phyloP scores from a whole-genome alignment of 2,329 filamentous ascomycete species.

The Aotearoamyces nothofagi region DNA sequence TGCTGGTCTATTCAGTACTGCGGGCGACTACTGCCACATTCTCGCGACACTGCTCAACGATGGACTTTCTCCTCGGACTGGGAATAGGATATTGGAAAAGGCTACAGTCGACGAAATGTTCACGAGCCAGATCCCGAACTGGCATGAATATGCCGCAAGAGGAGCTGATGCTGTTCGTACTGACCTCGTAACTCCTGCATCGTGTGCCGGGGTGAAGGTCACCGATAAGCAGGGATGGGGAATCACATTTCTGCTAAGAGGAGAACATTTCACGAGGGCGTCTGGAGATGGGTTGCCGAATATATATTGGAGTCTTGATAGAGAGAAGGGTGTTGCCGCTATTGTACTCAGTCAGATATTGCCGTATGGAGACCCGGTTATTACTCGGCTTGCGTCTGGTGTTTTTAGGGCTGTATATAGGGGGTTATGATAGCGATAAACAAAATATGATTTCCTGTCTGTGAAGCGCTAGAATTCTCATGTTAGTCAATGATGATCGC shows the following conservation, averaged over 20 bases:
- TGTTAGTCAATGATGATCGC: no score
- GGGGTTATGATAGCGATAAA: no score
- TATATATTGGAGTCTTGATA: slow-evolving; percentile 46
- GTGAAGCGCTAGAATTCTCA: no score
- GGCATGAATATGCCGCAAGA: slow-evolving; percentile 30
- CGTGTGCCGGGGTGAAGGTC: slow-evolving; percentile 27
- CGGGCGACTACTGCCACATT: slow-evolving; percentile 42
- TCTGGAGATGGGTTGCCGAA: slow-evolving; percentile 36
- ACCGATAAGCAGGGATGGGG: slow-evolving; percentile 45
- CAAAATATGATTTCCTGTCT: no score
- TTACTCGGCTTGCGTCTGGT: no score
- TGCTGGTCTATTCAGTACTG: slow-evolving; percentile 40
- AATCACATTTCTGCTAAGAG: slow-evolving; percentile 38
- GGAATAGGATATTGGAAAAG: slow-evolving; percentile 35
- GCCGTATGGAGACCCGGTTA: slow-evolving; percentile 24
- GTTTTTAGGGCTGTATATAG: no score
- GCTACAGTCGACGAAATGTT: slow-evolving; percentile 49
- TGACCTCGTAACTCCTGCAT: slow-evolving; percentile 27
- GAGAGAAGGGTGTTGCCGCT: slow-evolving; percentile 40
- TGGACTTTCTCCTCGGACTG: slow-evolving; percentile 8
- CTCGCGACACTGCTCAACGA: slow-evolving; percentile 35
- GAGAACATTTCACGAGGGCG: not conserved
- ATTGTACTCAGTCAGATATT: slow-evolving; percentile 34
- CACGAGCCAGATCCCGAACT: slow-evolving; percentile 39
- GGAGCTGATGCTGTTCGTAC: slow-evolving; percentile 29